Conservation (phyloP, 768 basidiomycete species). For the Phanerodontia chrysosporium region DNA sequence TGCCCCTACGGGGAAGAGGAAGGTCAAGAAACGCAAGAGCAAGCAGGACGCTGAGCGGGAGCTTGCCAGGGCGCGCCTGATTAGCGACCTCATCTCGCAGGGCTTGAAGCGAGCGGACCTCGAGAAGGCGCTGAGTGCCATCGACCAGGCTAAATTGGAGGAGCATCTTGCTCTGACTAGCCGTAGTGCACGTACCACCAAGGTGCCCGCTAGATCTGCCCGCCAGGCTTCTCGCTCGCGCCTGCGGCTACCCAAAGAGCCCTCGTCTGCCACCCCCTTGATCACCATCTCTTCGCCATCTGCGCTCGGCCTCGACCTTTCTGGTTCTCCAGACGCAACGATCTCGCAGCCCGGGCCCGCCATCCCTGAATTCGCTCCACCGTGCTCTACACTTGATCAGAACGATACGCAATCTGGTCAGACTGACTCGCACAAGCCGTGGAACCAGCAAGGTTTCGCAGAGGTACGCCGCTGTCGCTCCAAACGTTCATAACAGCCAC, state of each 20-base stretch:
- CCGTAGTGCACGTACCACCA: neutral
- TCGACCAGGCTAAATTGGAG: neutral
- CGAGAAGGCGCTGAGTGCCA: neutral
- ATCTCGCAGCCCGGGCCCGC: neutral
- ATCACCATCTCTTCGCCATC: neutral
- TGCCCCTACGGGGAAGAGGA: slow-evolving; percentile 39
- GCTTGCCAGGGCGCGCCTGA: neutral
- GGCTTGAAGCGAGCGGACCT: neutral
- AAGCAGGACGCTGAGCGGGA: slow-evolving; percentile 8
- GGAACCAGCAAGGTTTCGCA: neutral
- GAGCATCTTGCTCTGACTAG: neutral
- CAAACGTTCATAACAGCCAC: no score
- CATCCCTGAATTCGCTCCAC: neutral
- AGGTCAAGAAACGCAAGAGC: slow-evolving; percentile 33
- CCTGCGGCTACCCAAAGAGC: neutral
- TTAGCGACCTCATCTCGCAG: neutral
- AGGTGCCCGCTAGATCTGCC: neutral
- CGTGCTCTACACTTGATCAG: neutral
- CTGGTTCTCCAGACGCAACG: neutral
- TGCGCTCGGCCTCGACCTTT: neutral
- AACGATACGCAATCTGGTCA: neutral
- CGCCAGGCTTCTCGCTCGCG: neutral
- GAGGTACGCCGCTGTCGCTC: neutral
- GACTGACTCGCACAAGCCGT: no score
- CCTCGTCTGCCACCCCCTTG: neutral